Evolutionary conservation across 352 stramenopile genomes (phyloP), one percentile per base, ranked within the genome.

Genomic region (Thraustochytrium sp.): DNA sequence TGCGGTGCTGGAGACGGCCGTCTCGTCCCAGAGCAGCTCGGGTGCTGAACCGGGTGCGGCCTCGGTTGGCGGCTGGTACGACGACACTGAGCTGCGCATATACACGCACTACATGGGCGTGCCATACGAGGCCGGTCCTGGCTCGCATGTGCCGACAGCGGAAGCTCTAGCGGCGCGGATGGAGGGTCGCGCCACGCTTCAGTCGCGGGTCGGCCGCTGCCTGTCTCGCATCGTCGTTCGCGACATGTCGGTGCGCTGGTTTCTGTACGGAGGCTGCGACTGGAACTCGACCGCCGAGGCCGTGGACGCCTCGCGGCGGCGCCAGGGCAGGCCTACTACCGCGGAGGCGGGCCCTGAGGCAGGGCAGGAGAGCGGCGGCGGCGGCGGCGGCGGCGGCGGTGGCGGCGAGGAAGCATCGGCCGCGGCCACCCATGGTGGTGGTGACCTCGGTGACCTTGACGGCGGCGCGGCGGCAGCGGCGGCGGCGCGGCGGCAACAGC

Each of bases 91-190:
- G 53, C 0, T 80, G 2, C 44, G 23, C 1, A 75, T 80, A 8
- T 80, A 80, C 31, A 42, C 68, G 51, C 68, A 80, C 68, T 80
- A 80, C 38, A 80, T 80, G 68, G 68, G 68, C 9, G 31, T 80
- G 13, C 68, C 42, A 26, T 80, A 72, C n/a, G 68, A 80, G 31
- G 68, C 68, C 3, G 68, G 68, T 9, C 68, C 68, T 0, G 68
- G 68, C 4, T 80, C 68, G n/a, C 68, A 80, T 26, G 53, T 80
- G 2, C 68, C 68, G 23, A 68, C 68, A 23, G 31, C 68, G 1
- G 68, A 68, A 51, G 68, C 68, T 3, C 48, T 80, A 3, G 68
- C 68, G 29, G 68, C 68, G 46, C 48, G 68, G 23, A 46, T 80
- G 40, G 68, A 80, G 21, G 53, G 53, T 37, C 53, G 31, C 21